Percentiles rank a stretch among this genome's conserved stretches.
Evolutionary conservation across 768 basidiomycete species (phyloP).

Genomic region (Lactifluus subvellereus): DNA sequence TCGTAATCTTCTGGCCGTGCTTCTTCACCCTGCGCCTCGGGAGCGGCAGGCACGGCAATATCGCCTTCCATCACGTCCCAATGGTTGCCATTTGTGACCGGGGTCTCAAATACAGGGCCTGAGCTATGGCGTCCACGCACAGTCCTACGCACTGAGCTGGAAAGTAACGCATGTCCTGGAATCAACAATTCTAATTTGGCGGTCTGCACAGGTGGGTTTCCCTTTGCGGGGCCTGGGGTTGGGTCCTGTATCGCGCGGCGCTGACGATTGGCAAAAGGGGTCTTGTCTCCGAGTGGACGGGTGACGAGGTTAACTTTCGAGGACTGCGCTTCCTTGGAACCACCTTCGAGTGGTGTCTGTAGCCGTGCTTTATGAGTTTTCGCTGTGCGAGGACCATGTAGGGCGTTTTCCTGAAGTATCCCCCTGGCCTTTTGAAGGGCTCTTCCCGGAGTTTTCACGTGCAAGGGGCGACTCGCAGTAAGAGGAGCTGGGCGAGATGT

Average conservation of each 20-base stretch:
- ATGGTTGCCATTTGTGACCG: conserved; percentile 55
- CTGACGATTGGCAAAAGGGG: conserved; percentile 65
- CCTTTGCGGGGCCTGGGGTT: conserved; percentile 29
- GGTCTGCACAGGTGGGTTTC: conserved; percentile 35
- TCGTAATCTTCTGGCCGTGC: conserved; percentile 33
- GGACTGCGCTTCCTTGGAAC: conserved; percentile 15
- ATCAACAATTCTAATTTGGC: conserved; percentile 31
- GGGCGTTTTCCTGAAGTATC: conserved; percentile 46
- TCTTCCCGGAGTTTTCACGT: conserved; percentile 53
- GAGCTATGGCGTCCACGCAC: conserved; percentile 49
- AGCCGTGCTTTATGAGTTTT: conserved; percentile 34
- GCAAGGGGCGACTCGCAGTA: conserved; percentile 26
- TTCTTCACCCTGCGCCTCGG: conserved; percentile 26
- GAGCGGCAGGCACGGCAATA: conserved; percentile 30
- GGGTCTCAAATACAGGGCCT: conserved; percentile 57
- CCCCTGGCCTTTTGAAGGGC: conserved; percentile 35
- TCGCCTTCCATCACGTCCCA: conserved; percentile 71
- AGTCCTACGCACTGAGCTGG: conserved; percentile 65
- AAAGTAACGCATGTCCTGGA: conserved; percentile 42
- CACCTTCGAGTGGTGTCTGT: conserved; percentile 35
- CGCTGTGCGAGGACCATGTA: conserved; percentile 38
- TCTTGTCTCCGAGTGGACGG: conserved; percentile 66
- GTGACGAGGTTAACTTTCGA: conserved; percentile 27
- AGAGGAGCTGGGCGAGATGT: conserved; percentile 27
- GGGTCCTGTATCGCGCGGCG: conserved; percentile 27